A percentile compares a stretch with the other conserved stretches of the same genome.
phyloP scores from a whole-genome alignment of 129 eudicot genomes.

The Glebionis coronaria region DNA sequence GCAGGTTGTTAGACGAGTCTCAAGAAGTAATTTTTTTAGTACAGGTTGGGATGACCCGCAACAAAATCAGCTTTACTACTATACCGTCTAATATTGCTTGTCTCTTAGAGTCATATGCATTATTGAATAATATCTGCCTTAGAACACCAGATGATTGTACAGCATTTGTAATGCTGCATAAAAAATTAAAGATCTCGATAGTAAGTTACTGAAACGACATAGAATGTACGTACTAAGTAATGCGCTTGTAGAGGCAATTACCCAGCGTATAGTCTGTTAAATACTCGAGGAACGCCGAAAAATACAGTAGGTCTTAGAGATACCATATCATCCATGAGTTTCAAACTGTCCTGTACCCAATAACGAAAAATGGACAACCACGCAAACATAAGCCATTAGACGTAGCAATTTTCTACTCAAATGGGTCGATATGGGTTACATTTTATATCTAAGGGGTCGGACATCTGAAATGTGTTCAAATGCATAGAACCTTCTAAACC shows the following conservation, averaged over 20 bases:
- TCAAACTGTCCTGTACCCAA: slow-evolving; percentile 62
- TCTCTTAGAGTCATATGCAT: slow-evolving; percentile 74
- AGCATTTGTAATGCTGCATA: slow-evolving; percentile 61
- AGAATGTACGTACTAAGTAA: not conserved
- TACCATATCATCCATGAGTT: slow-evolving; percentile 75
- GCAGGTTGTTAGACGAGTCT: too few relatives aligned
- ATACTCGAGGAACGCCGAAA: slow-evolving; percentile 80
- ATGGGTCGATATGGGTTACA: not conserved
- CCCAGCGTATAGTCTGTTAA: slow-evolving; percentile 72
- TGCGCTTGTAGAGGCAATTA: slow-evolving; percentile 18
- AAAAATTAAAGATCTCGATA: not conserved
- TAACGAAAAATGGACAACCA: not conserved
- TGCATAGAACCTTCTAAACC: not conserved
- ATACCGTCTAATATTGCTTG: slow-evolving; percentile 65
- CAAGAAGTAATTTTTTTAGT: too few relatives aligned
- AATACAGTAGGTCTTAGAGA: slow-evolving; percentile 67
- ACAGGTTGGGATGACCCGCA: too few relatives aligned
- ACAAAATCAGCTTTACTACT: too few relatives aligned
- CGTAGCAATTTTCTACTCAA: not conserved
- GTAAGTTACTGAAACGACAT: slow-evolving; percentile 10
- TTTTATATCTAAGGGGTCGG: not conserved
- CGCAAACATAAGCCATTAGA: too few relatives aligned
- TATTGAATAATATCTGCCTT: slow-evolving; percentile 50
- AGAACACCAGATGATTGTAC: slow-evolving; percentile 70
- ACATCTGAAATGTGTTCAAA: too few relatives aligned